Conservation (phyloP, 1,139 yeast species). For the Nadsonia commutata region DNA sequence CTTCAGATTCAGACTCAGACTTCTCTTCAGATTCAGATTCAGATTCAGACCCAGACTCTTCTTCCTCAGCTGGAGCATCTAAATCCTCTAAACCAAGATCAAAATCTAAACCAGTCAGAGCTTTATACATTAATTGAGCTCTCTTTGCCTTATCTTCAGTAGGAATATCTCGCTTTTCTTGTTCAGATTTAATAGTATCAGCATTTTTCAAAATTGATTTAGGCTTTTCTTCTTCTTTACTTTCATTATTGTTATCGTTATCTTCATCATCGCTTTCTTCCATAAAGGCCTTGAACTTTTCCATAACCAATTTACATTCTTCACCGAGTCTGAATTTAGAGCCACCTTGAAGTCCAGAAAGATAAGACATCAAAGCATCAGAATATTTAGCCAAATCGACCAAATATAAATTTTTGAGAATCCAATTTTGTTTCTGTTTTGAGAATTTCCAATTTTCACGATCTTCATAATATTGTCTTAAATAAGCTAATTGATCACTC, state of each 20-base stretch:
- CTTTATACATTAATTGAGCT: constrained; percentile 17
- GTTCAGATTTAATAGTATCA: neutral
- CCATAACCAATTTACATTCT: constrained; percentile 32
- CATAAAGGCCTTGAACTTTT: constrained; percentile 5
- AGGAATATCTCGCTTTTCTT: constrained; percentile 11
- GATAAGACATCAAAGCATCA: constrained; percentile 39
- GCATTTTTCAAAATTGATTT: neutral
- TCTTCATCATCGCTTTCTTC: neutral
- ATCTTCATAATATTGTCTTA: constrained; percentile 50
- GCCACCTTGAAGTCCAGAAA: constrained; percentile 60
- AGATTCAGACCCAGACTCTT: constrained; percentile 2
- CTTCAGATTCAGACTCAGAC: neutral
- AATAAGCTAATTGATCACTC: constrained; percentile 65
- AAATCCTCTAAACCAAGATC: constrained; percentile 17
- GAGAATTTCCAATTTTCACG: constrained; percentile 74
- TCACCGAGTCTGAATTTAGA: constrained; percentile 43
- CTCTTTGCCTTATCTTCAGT: constrained; percentile 18
- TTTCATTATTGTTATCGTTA: constrained; percentile 2
- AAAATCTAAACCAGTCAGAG: constrained; percentile 16
- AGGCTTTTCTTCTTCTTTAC: neutral
- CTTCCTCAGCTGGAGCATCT: constrained; percentile 5
- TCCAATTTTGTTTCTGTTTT: constrained; percentile 90
- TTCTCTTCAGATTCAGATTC: constrained; percentile 8
- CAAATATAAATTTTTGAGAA: constrained; percentile 47
- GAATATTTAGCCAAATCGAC: constrained; percentile 42